Evolutionary conservation across 2,329 filamentous ascomycete species (phyloP).

Genomic region (Beauveria sp.): DNA sequence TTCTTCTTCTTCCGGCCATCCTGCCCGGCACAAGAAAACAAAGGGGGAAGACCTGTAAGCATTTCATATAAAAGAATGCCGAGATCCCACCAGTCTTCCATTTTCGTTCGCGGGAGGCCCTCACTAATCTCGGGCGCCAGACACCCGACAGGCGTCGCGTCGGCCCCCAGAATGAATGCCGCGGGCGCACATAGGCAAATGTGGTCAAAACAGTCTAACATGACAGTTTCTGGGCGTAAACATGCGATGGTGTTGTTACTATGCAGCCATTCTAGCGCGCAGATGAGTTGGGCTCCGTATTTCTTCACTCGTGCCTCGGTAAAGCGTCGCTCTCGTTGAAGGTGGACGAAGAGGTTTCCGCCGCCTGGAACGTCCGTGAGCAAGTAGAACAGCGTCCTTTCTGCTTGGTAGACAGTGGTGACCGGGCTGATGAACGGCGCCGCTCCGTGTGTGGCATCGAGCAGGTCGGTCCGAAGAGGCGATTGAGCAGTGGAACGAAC

Average conservation of each 20-base stretch:
- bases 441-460: neutral
- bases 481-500: neutral
- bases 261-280: slow-evolving; percentile 1
- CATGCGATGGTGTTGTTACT: neutral
- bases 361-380: neutral
- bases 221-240: neutral
- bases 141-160: neutral
- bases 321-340: neutral
- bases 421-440: neutral
- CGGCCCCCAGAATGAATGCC: neutral
- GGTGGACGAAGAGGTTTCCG: slow-evolving; percentile 7
- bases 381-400: neutral
- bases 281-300: neutral
- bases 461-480: neutral
- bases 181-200: neutral
- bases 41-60: neutral
- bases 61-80: neutral
- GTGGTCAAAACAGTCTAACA: neutral
- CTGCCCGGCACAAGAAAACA: neutral
- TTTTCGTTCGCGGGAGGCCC: neutral
- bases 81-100: neutral
- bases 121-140: neutral
- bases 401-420: neutral
- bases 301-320: neutral
- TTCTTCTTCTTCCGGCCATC: neutral